phyloP scores from a whole-genome alignment of 225 moss, liverwort and hornwort genomes.

The Physcomitrellopsis africana region DNA sequence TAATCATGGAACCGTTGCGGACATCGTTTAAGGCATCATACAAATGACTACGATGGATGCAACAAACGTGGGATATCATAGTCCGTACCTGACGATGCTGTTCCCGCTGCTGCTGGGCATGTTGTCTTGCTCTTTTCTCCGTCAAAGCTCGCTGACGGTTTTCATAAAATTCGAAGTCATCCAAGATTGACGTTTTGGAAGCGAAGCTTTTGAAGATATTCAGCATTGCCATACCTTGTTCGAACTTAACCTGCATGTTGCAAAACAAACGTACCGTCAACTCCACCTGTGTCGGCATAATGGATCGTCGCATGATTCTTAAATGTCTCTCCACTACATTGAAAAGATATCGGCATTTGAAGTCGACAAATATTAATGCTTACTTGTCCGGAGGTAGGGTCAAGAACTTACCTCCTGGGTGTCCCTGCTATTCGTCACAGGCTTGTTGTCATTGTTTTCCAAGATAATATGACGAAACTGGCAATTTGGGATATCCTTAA shows the following conservation, averaged over 20 bases:
- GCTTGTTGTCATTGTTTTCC: conserved; percentile 98
- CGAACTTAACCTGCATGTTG: conserved; percentile 76
- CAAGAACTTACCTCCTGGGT: conserved; percentile 80
- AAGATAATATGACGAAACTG: conserved; percentile 97
- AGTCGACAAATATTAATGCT: no score
- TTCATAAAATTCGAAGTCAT: conserved; percentile 98
- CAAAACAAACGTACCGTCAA: conserved; percentile 5
- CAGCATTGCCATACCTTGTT: conserved; percentile 92
- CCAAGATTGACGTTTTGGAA: conserved; percentile 93
- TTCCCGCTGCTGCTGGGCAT: conserved; percentile 89
- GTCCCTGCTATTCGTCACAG: conserved; percentile 99
- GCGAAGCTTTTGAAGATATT: conserved; percentile 88
- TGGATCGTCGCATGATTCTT: conserved; percentile 2
- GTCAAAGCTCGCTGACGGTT: conserved; percentile 95
- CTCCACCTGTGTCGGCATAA: neutral
- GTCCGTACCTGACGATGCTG: conserved; percentile 76
- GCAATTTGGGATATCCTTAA: conserved; percentile 98
- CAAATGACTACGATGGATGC: neutral
- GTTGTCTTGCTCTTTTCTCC: conserved; percentile 95
- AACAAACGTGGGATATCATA: neutral
- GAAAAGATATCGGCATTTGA: no score
- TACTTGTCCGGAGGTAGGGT: neutral
- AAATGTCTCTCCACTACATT: neutral
- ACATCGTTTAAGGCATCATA: neutral
- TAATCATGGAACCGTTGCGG: no score